These are phyloP conservation scores for Tremella yokohamensis DNA, from an alignment of 768 basidiomycete genomes.

Conservation along the genomic window DNA sequence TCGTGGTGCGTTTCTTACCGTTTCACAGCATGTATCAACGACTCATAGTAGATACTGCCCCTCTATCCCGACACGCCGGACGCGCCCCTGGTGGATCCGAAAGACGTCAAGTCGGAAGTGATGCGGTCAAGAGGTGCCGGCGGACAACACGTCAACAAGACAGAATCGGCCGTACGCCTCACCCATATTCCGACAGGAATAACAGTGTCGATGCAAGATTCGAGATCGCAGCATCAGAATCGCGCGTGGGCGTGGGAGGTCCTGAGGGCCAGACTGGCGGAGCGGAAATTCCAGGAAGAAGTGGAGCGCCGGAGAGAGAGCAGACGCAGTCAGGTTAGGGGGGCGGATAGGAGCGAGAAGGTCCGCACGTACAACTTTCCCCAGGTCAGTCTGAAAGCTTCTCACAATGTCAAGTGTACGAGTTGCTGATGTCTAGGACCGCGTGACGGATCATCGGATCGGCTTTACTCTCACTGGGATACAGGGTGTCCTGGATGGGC, in stretches of 20 bases:
- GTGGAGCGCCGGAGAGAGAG: slow-evolving; percentile 66
- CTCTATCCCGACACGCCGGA: slow-evolving; percentile 61
- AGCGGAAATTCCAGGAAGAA: slow-evolving; percentile 68
- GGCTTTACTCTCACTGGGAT: slow-evolving; percentile 62
- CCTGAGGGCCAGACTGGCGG: slow-evolving; percentile 77
- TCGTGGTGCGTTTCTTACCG: slow-evolving; percentile 61
- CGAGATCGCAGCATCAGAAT: slow-evolving; percentile 95
- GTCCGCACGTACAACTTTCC: slow-evolving; percentile 93
- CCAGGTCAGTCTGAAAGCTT: slow-evolving; percentile 58
- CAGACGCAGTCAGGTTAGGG: slow-evolving; percentile 69
- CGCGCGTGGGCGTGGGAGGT: slow-evolving; percentile 89
- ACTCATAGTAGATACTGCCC: slow-evolving; percentile 68
- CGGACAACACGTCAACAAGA: slow-evolving; percentile 98
- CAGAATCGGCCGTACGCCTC: slow-evolving; percentile 92
- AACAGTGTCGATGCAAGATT: slow-evolving; percentile 96
- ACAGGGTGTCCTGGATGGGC: slow-evolving; percentile 54
- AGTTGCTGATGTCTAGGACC: slow-evolving; percentile 59
- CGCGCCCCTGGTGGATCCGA: slow-evolving; percentile 68
- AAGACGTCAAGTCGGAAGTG: slow-evolving; percentile 84
- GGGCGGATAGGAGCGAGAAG: slow-evolving; percentile 86
- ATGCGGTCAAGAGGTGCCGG: slow-evolving; percentile 97
- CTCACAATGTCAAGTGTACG: neutral
- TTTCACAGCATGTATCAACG: neutral
- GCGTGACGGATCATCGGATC: slow-evolving; percentile 88
- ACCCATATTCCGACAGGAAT: slow-evolving; percentile 91